phyloP scores from a whole-genome alignment of 148 eudicot genomes.

The Rheum nobile region DNA sequence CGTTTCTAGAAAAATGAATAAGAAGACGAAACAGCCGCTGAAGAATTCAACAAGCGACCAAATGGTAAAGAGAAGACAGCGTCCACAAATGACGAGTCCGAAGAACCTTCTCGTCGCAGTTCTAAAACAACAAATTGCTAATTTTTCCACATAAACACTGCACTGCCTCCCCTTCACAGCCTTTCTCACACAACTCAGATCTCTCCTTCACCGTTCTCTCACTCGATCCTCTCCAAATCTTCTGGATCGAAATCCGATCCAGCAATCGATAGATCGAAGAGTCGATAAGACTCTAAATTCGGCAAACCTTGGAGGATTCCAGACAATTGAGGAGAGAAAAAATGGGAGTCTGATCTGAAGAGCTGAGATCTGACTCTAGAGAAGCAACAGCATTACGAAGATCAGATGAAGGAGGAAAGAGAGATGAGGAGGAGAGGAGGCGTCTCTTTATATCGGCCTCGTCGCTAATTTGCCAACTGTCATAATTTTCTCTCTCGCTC shows the following conservation, averaged over 20 bases:
- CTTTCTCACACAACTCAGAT: not conserved
- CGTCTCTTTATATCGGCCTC: constrained; percentile 1
- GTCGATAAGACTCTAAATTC: not conserved
- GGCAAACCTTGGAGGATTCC: not conserved
- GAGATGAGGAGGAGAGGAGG: not conserved
- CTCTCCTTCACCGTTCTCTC: not conserved
- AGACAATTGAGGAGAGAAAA: not conserved
- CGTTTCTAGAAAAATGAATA: not conserved
- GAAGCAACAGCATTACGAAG: constrained; percentile 3
- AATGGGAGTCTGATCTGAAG: not conserved
- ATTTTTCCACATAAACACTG: not conserved
- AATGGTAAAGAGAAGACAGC: not conserved
- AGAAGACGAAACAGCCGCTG: not conserved
- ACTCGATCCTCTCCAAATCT: not conserved
- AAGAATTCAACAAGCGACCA: not conserved
- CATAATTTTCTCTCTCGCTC: not conserved
- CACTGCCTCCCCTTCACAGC: not conserved
- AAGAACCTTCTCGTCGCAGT: not conserved
- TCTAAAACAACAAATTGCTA: not conserved
- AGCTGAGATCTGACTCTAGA: not conserved
- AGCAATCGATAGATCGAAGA: not conserved
- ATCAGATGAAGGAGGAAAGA: constrained; percentile 1
- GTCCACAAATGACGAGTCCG: not conserved
- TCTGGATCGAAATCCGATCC: not conserved
- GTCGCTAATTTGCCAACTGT: not conserved